phyloP scores from a whole-genome alignment of 306 rosid species.

The Prunus fruticosa region DNA sequence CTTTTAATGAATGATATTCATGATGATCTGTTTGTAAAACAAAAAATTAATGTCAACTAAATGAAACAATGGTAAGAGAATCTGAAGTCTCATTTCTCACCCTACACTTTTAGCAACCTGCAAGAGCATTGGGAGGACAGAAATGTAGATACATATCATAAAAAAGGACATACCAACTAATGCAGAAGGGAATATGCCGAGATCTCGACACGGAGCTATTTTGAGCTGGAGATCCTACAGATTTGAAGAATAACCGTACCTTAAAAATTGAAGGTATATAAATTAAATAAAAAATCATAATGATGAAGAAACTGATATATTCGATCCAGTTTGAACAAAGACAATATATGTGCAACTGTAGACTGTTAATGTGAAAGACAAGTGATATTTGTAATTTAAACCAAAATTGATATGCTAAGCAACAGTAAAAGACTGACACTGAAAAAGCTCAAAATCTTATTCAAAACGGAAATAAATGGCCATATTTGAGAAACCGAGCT shows the following conservation, averaged over 20 bases:
- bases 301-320: slow-evolving; percentile 17
- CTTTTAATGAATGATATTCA: neutral
- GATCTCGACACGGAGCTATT: slow-evolving; percentile 30
- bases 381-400: neutral
- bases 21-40: neutral
- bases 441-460: slow-evolving; percentile 1
- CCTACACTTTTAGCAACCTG: neutral
- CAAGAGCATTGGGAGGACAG: neutral
- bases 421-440: neutral
- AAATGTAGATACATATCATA: neutral
- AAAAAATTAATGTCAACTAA: neutral
- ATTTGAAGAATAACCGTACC: neutral
- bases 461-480: neutral
- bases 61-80: neutral
- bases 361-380: neutral
- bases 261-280: neutral
- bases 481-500: neutral
- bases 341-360: neutral
- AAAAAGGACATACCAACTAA: neutral
- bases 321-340: slow-evolving; percentile 39
- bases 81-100: neutral
- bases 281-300: slow-evolving; percentile 8
- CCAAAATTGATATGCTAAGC: neutral
- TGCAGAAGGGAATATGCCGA: slow-evolving; percentile 9
- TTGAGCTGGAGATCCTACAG: slow-evolving; percentile 24